phyloP scores from a whole-genome alignment of 73 alveolate genomes.

The Paramecium caudatum region DNA sequence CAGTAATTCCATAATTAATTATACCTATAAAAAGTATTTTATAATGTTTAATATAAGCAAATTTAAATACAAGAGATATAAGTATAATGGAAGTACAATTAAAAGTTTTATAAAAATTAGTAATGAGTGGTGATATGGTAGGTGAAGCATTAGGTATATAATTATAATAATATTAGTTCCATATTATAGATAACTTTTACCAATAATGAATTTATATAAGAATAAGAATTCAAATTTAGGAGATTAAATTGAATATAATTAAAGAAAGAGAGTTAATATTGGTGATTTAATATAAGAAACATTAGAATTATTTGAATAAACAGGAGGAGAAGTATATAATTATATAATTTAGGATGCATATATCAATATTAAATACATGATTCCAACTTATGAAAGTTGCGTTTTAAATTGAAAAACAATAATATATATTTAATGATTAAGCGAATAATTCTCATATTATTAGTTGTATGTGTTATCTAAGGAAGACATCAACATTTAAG shows the following conservation, averaged over 20 bases:
- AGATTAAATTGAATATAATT: constrained; percentile 97
- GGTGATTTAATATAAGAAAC: constrained; percentile 98
- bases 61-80: constrained; percentile 98
- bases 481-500: constrained; percentile 39
- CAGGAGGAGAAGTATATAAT: constrained; percentile 95
- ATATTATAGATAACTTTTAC: constrained; percentile 99
- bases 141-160: constrained; percentile 97
- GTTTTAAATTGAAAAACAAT: constrained; percentile 82
- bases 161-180: constrained; percentile 86
- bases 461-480: constrained; percentile 35
- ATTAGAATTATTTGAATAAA: constrained; percentile 94
- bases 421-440: constrained; percentile 46
- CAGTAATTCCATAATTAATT: constrained; percentile 99
- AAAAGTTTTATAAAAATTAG: constrained; percentile 97
- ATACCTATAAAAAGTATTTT: constrained; percentile 88
- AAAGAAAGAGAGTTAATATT: constrained; percentile 92
- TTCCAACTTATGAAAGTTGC: constrained; percentile 99
- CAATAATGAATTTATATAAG: constrained; percentile 97
- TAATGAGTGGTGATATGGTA: constrained; percentile 97
- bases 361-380: constrained; percentile 99
- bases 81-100: constrained; percentile 97
- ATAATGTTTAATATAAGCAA: constrained; percentile 79
- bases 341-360: constrained; percentile 95
- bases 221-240: constrained; percentile 93
- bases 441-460: constrained; percentile 37